Conservation (phyloP, 2,329 filamentous ascomycete species). For the Zasmidium citrigriseum region DNA sequence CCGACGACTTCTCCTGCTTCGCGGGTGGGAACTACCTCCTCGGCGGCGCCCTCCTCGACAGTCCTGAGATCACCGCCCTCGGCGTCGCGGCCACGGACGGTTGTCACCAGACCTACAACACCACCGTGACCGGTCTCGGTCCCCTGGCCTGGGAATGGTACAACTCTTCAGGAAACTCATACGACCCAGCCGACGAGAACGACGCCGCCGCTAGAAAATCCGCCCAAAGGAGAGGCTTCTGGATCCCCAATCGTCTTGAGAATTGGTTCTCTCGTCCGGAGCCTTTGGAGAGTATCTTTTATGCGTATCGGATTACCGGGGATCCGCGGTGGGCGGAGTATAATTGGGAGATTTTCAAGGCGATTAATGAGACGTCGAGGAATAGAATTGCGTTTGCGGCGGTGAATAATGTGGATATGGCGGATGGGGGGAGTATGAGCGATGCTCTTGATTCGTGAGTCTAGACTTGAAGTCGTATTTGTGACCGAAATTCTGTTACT, state of each 20-base stretch:
- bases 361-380: constrained; percentile 40
- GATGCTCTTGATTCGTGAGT: constrained; percentile 17
- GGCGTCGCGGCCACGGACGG: constrained; percentile 30
- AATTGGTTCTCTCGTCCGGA: constrained; percentile 42
- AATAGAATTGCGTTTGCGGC: constrained; percentile 29
- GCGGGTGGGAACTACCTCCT: constrained; percentile 37
- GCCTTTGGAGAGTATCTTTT: constrained; percentile 60
- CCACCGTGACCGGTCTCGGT: constrained; percentile 31
- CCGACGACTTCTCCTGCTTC: constrained; percentile 35
- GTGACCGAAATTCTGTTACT: neutral
- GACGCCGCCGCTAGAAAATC: constrained; percentile 18
- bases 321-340: constrained; percentile 46
- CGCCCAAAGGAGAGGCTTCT: constrained; percentile 19
- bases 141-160: constrained; percentile 25
- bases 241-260: constrained; percentile 15
- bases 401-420: constrained; percentile 20
- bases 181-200: constrained; percentile 16
- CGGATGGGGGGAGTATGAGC: constrained; percentile 17
- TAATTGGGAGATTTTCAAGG: constrained; percentile 48
- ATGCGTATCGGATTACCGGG: constrained; percentile 59
- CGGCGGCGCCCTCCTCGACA: constrained; percentile 26
- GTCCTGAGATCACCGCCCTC: constrained; percentile 30
- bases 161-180: constrained; percentile 19
- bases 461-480: neutral
- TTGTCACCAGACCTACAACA: constrained; percentile 36